Evolutionary conservation across 768 basidiomycete species (phyloP).

Genomic region (Pleurotus djamor): DNA sequence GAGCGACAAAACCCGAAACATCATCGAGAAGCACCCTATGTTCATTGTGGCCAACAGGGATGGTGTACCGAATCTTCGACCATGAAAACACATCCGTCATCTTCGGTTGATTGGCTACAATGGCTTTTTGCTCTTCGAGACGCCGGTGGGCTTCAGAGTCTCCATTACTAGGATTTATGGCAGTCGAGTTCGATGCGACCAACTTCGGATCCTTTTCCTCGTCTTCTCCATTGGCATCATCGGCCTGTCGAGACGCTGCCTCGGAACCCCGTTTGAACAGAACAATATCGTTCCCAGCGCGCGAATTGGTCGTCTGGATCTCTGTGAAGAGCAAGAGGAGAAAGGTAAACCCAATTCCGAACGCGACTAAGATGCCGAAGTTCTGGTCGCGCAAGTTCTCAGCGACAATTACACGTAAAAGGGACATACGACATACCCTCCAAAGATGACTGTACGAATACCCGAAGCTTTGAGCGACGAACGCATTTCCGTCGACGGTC

Average conservation of each 20-base stretch:
- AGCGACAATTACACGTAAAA: background rate
- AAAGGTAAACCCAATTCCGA: slow-evolving; percentile 57
- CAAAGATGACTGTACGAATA: slow-evolving; percentile 37
- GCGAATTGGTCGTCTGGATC: slow-evolving; percentile 35
- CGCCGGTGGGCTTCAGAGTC: slow-evolving; percentile 11
- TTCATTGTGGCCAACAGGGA: slow-evolving; percentile 46
- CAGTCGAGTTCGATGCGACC: background rate
- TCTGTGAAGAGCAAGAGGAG: slow-evolving; percentile 62
- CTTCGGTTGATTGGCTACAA: slow-evolving; percentile 37
- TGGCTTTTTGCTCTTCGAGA: slow-evolving; percentile 22
- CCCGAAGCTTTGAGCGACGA: slow-evolving; percentile 44
- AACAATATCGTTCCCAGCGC: slow-evolving; percentile 34
- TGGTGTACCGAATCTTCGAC: slow-evolving; percentile 66
- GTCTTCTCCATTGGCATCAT: background rate
- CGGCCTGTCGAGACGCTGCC: background rate
- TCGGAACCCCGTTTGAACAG: slow-evolving; percentile 64
- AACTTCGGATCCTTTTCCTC: slow-evolving; percentile 7
- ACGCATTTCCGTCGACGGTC: slow-evolving; percentile 59
- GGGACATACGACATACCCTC: slow-evolving; percentile 29
- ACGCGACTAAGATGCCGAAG: slow-evolving; percentile 68
- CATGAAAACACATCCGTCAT: slow-evolving; percentile 78
- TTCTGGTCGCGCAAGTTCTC: slow-evolving; percentile 34
- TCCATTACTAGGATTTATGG: background rate
- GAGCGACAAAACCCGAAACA: slow-evolving; percentile 77
- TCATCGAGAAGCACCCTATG: slow-evolving; percentile 58